Base-by-base conservation (phyloP, 345 rosid species). In the Reutealis trisperma region DNA sequence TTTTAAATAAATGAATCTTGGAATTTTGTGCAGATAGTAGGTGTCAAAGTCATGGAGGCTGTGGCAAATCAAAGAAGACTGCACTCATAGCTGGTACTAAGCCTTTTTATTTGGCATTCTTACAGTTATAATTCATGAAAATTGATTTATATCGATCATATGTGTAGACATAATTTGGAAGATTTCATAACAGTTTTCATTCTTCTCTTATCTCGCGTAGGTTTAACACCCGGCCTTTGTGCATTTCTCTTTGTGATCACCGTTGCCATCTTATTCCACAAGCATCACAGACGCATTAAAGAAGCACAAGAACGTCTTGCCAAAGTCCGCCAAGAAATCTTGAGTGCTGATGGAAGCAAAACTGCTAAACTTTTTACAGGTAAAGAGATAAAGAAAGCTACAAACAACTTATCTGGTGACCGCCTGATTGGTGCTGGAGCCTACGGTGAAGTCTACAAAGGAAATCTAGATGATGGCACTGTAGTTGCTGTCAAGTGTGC, bases 401-500 rank as follows among this genome's bases (percentile, higher is more conserved):
- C 92, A 2, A 68, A 64, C 82, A 84, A 78, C 75, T 87, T 88
- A 71, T 82, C 92, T 16, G 72, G 66, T 42, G 88, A 82, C 72
- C 63, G 85, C 15, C 83, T 87, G 18, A 74, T 88, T 0, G 90
- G 90, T 1, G 51, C 72, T 4, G 92, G 92, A 2, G 92, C 88
- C 51, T 88, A 75, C n/a, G 92, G 90, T 16, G 92, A 84, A 13
- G 92, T 87, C 41, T 88, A 67, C 60, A 85, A 65, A 60, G 90
- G 88, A 76, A 52, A 72, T 45, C 82, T 86, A 13, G 72, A 75
- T 8, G 92, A 88, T 55, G 88, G 88, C 59, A 84, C 86, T 22
- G 63, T 67, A 2, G 87, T 83, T 3, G 92, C 92, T 24, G 81
- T 88, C 80, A 88, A 88, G 67, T 80, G 90, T 70, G 88, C 90